phyloP scores from a whole-genome alignment of 495 filamentous ascomycete genomes.

The Apodospora peruviana region DNA sequence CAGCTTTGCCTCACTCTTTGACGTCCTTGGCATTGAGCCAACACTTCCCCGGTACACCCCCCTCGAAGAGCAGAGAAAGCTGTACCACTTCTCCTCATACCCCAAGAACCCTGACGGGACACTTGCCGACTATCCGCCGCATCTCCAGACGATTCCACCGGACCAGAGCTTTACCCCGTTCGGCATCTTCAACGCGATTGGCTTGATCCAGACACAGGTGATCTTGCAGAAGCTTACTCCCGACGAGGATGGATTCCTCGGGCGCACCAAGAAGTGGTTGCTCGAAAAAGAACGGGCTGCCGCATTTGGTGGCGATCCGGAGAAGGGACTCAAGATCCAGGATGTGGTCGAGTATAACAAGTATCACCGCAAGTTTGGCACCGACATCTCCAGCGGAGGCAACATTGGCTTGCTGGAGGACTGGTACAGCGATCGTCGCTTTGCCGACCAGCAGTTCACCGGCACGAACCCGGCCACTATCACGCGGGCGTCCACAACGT shows the following conservation, averaged over 20 bases:
- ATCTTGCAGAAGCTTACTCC: constrained; percentile 31
- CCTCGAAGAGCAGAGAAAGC: constrained; percentile 25
- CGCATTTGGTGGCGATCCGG: constrained; percentile 23
- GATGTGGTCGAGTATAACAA: constrained; percentile 36
- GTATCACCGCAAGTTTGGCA: constrained; percentile 28
- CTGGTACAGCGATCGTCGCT: constrained; percentile 45
- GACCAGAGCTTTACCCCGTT: constrained; percentile 19
- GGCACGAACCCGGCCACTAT: constrained; percentile 47
- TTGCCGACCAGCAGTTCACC: constrained; percentile 46
- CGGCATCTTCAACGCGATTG: constrained; percentile 27
- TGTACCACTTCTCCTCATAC: constrained; percentile 26
- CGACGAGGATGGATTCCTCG: constrained; percentile 24
- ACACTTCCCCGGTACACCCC: constrained; percentile 24
- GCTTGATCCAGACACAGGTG: constrained; percentile 26
- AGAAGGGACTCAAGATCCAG: constrained; percentile 31
- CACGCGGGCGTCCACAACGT: constrained; percentile 21
- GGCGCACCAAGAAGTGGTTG: constrained; percentile 24
- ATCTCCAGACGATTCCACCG: constrained; percentile 23
- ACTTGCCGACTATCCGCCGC: constrained; percentile 27
- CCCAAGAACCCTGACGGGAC: constrained; percentile 22
- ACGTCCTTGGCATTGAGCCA: constrained; percentile 29
- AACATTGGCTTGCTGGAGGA: constrained; percentile 41
- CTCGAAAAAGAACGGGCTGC: constrained; percentile 17
- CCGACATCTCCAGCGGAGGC: constrained; percentile 30
- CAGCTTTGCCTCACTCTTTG: constrained; percentile 32